A percentile compares a stretch with the other conserved stretches of the same genome.
Conservation (phyloP, 75 land plant genomes). For the Pinus tabuliformis region DNA sequence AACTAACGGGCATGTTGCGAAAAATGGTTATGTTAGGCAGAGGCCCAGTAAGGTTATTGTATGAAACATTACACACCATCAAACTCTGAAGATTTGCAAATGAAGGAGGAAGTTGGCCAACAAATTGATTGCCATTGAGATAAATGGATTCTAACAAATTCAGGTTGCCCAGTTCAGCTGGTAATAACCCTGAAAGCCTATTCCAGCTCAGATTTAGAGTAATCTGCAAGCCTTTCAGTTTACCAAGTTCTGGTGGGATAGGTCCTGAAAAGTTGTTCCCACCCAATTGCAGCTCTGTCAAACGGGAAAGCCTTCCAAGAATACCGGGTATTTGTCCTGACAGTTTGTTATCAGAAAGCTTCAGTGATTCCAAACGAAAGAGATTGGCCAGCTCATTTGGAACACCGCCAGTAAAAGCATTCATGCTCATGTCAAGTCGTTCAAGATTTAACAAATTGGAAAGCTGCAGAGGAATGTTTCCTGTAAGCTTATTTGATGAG, state of each 20-base stretch:
- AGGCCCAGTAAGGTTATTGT: constrained; percentile 72
- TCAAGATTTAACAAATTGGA: constrained; percentile 44
- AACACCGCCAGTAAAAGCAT: constrained; percentile 37
- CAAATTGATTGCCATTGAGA: constrained; percentile 60
- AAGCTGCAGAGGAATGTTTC: constrained; percentile 58
- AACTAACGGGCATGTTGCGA: constrained; percentile 52
- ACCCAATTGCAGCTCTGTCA: constrained; percentile 78
- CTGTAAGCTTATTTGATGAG: constrained; percentile 56
- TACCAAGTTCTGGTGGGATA: constrained; percentile 61
- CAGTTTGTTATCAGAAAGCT: constrained; percentile 62
- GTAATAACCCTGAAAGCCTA: constrained; percentile 57
- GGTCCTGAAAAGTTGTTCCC: constrained; percentile 63
- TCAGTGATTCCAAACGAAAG: constrained; percentile 47
- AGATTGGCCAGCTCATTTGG: constrained; percentile 64
- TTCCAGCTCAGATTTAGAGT: constrained; percentile 69
- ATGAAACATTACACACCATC: constrained; percentile 60
- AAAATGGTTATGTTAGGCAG: constrained; percentile 48
- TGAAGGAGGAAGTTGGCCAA: constrained; percentile 56
- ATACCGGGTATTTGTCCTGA: constrained; percentile 55
- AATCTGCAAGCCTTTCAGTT: constrained; percentile 58
- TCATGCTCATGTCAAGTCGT: constrained; percentile 61
- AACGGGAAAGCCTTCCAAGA: constrained; percentile 55
- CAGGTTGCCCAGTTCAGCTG: constrained; percentile 61
- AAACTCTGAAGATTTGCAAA: constrained; percentile 57
- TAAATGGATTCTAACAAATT: constrained; percentile 43